Percentiles rank a stretch among this genome's conserved stretches.
Evolutionary conservation across 305 asterid species (phyloP).

Genomic region (Solanum chacoense): DNA sequence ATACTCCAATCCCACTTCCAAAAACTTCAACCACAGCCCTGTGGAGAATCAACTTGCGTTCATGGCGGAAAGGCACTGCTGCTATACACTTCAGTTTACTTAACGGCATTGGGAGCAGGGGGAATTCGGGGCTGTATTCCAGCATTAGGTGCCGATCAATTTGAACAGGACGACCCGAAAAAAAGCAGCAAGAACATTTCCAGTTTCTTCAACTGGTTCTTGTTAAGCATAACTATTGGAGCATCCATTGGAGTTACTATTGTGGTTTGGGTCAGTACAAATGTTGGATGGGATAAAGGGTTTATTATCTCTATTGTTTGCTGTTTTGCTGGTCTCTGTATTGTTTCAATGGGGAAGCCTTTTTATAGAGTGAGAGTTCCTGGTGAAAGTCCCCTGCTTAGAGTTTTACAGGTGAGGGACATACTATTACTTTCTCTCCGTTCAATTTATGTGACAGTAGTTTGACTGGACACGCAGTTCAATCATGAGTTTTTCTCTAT

Average conservation of each 20-base stretch:
- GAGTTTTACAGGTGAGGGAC: conserved; percentile 27
- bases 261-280: conserved; percentile 48
- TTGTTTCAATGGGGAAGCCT: conserved; percentile 36
- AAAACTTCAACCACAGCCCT: conserved; percentile 31
- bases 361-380: conserved; percentile 43
- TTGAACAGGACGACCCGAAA: conserved; percentile 38
- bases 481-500: neutral
- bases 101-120: conserved; percentile 52
- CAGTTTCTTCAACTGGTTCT: conserved; percentile 60
- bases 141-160: conserved; percentile 67
- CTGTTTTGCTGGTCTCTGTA: conserved; percentile 20
- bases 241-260: conserved; percentile 34
- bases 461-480: neutral
- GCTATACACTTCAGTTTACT: conserved; percentile 37
- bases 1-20: conserved; percentile 44
- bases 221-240: conserved; percentile 39
- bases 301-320: conserved; percentile 35
- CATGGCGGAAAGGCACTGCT: conserved; percentile 33
- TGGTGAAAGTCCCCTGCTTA: conserved; percentile 39
- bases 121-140: conserved; percentile 52
- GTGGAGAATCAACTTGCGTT: conserved; percentile 32
- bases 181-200: conserved; percentile 34
- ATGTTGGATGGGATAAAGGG: conserved; percentile 54
- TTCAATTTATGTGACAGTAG: neutral
- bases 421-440: neutral